A percentile compares a stretch with the other conserved stretches of the same genome.
These are phyloP conservation scores for Chytriomyces sp. DNA, from an alignment of 192 early-diverging fungal genomes.

Conservation along the genomic window DNA sequence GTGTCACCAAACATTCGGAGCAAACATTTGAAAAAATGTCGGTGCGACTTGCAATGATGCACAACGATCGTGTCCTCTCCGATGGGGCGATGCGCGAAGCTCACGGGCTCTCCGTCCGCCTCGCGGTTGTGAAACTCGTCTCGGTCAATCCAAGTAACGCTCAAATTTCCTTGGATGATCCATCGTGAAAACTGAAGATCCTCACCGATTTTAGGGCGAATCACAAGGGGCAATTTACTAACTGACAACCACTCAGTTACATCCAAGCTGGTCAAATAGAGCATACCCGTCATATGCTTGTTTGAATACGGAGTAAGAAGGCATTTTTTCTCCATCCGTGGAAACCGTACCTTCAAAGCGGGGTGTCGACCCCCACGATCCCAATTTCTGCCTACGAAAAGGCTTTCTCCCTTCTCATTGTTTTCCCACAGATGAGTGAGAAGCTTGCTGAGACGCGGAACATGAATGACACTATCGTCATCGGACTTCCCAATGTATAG, in stretches of 20 bases:
- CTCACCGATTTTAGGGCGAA: neutral
- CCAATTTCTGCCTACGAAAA: neutral
- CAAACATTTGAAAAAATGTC: neutral
- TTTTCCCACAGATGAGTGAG: neutral
- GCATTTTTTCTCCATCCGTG: neutral
- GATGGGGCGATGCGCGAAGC: neutral
- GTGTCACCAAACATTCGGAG: neutral
- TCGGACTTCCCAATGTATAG: conserved; percentile 4
- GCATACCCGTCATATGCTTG: conserved; percentile 9
- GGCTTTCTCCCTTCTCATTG: no score
- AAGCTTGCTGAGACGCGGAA: neutral
- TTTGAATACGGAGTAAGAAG: neutral
- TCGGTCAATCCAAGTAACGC: neutral
- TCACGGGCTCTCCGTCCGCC: neutral
- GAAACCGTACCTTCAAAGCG: neutral
- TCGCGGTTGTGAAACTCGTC: neutral
- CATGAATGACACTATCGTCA: conserved; percentile 1
- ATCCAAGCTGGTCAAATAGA: neutral
- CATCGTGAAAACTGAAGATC: neutral
- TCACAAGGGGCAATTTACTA: neutral
- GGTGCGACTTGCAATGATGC: conserved; percentile 5
- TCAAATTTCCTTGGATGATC: neutral
- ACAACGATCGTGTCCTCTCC: conserved; percentile 12
- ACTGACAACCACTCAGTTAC: neutral
- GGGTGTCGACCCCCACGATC: neutral